A percentile compares a stretch with the other conserved stretches of the same genome.
These are phyloP conservation scores for Aspergillus pseudoterreus DNA, from an alignment of 2,329 filamentous ascomycete species.

Conservation along the genomic window DNA sequence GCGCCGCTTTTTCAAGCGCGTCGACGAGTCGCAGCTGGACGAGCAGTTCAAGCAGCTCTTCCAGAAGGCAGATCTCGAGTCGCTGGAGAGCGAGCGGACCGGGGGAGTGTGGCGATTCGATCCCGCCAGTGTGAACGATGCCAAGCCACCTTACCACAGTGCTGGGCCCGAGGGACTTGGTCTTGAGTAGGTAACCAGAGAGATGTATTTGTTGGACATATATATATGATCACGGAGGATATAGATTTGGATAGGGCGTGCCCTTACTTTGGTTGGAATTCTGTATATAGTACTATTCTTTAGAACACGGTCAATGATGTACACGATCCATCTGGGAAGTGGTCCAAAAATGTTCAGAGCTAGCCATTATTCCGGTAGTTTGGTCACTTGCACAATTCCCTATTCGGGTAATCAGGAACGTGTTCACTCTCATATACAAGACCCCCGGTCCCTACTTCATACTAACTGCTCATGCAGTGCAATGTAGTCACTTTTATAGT, in stretches of 20 bases:
- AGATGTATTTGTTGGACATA: background rate
- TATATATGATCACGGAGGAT: background rate
- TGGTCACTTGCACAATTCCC: background rate
- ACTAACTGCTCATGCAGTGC: background rate
- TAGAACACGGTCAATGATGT: background rate
- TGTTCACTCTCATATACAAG: background rate
- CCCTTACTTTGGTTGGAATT: background rate
- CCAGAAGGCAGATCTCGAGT: conserved; percentile 36
- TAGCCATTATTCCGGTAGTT: background rate
- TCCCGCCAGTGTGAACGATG: conserved; percentile 47
- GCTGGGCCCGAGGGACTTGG: conserved; percentile 40
- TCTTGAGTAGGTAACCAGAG: conserved; percentile 11
- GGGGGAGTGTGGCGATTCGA: conserved; percentile 70
- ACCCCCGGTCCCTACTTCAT: background rate
- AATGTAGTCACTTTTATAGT: background rate
- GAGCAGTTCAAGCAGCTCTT: conserved; percentile 43
- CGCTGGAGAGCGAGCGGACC: conserved; percentile 61
- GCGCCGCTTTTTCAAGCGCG: conserved; percentile 69
- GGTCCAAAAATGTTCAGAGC: background rate
- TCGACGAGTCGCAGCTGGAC: conserved; percentile 31
- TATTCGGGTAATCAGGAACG: background rate
- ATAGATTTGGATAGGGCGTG: background rate
- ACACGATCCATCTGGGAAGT: background rate
- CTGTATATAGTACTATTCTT: background rate
- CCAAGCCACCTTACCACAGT: conserved; percentile 42